These are phyloP conservation scores for Vitis amurensis DNA, from an alignment of 164 flowering plant species.

Conservation along the genomic window DNA sequence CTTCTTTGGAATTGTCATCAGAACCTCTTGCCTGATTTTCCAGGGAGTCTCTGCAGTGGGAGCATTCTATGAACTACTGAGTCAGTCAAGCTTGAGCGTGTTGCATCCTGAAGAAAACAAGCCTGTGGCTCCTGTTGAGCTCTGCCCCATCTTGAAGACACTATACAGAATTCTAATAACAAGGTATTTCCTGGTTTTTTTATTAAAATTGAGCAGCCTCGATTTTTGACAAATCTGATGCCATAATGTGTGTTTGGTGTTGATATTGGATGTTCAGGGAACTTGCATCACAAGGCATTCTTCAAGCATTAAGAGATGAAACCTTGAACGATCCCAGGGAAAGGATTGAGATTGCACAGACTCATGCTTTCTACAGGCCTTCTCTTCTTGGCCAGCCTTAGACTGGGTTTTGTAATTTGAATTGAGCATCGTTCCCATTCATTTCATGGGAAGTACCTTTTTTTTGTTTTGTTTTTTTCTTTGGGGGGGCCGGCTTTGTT, in stretches of 20 bases:
- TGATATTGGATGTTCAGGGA: conserved; percentile 45
- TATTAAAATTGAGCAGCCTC: neutral
- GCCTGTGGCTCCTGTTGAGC: conserved; percentile 77
- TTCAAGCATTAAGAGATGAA: conserved; percentile 80
- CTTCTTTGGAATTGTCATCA: too few species aligned
- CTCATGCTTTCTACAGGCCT: conserved; percentile 75
- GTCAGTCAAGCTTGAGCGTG: conserved; percentile 70
- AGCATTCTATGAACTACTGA: conserved; percentile 80
- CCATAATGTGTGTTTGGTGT: too few species aligned
- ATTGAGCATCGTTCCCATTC: too few species aligned
- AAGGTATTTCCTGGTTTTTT: conserved; percentile 40
- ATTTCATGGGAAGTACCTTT: too few species aligned
- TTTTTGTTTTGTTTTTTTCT: too few species aligned
- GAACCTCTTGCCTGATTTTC: conserved; percentile 7
- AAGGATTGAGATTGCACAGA: conserved; percentile 79
- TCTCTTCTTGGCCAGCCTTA: conserved; percentile 72
- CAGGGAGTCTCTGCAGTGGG: conserved; percentile 91
- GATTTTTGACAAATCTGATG: too few species aligned
- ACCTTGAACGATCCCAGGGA: conserved; percentile 86
- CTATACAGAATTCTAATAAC: conserved; percentile 62
- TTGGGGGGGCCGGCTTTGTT: too few species aligned
- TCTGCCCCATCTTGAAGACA: conserved; percentile 82
- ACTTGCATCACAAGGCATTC: conserved; percentile 54
- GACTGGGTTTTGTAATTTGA: neutral
- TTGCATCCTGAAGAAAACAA: conserved; percentile 60